Evolutionary conservation across 2,329 filamentous ascomycete species (phyloP).

Genomic region (Fusarium sp.): DNA sequence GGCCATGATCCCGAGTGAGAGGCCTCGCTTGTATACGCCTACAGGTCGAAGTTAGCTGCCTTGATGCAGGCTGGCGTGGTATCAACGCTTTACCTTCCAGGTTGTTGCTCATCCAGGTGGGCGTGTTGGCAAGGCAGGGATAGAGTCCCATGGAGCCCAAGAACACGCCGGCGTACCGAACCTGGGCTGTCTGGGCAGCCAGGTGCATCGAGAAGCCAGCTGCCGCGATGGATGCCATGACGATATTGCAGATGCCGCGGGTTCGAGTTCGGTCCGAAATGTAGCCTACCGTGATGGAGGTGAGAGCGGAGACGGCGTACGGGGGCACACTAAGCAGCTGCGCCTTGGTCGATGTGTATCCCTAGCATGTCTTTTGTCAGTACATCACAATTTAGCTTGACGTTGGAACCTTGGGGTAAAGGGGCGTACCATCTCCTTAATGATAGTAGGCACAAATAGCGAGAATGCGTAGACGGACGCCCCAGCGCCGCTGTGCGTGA

Average conservation of each 20-base stretch:
- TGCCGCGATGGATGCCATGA: conserved; percentile 72
- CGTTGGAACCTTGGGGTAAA: no score
- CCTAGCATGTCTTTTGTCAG: conserved; percentile 5
- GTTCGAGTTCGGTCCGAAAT: conserved; percentile 75
- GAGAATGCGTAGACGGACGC: conserved; percentile 68
- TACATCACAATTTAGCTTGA: no score
- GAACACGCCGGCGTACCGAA: conserved; percentile 77
- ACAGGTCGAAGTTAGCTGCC: no score
- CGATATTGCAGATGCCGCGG: conserved; percentile 78
- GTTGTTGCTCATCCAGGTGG: no score
- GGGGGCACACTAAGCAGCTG: conserved; percentile 73
- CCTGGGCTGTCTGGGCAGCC: conserved; percentile 64
- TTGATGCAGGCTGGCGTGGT: no score
- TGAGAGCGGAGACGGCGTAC: conserved; percentile 72
- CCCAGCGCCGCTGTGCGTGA: conserved; percentile 64
- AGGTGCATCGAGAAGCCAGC: conserved; percentile 78
- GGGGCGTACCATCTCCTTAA: conserved; percentile 50
- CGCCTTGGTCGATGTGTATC: conserved; percentile 57
- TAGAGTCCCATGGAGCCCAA: conserved; percentile 67
- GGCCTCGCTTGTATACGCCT: no score
- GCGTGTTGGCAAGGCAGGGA: no score
- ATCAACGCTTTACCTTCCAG: no score
- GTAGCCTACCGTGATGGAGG: conserved; percentile 76
- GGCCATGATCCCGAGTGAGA: no score
- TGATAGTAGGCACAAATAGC: conserved; percentile 72